A percentile compares a stretch with the other conserved stretches of the same genome.
phyloP scores from a whole-genome alignment of 2,329 filamentous ascomycete genomes.

The Pseudogymnoascus sp. region DNA sequence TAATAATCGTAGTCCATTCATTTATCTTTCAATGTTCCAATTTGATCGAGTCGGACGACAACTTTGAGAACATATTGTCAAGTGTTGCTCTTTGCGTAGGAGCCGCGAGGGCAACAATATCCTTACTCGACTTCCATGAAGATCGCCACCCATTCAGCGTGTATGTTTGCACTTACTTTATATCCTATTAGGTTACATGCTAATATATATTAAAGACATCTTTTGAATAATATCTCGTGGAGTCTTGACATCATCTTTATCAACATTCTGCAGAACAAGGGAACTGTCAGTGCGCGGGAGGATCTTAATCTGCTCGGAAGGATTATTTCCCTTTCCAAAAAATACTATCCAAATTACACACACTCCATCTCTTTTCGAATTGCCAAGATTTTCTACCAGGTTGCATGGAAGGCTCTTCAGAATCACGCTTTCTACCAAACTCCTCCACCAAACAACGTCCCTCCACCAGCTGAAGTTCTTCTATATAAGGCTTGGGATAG shows the following conservation, averaged over 20 bases:
- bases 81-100: slow-evolving; percentile 15
- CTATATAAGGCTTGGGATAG: not conserved
- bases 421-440: slow-evolving; percentile 4
- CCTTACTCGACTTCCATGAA: slow-evolving; percentile 14
- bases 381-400: slow-evolving; percentile 10
- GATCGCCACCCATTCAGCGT: slow-evolving; percentile 13
- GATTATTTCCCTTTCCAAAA: slow-evolving; percentile 10
- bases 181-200: not conserved
- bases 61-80: slow-evolving; percentile 10
- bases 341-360: slow-evolving; percentile 11
- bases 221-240: slow-evolving; percentile 15
- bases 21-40: slow-evolving; percentile 11
- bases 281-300: slow-evolving; percentile 9
- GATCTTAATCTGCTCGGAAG: slow-evolving; percentile 10
- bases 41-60: not conserved
- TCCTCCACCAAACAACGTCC: not conserved
- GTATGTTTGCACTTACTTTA: slow-evolving; percentile 4
- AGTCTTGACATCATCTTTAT: slow-evolving; percentile 16
- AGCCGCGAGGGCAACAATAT: slow-evolving; percentile 14
- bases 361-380: slow-evolving; percentile 8
- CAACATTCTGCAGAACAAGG: slow-evolving; percentile 16
- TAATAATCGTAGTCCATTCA: slow-evolving; percentile 14
- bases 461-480: not conserved
- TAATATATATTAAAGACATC: slow-evolving; percentile 8
- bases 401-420: slow-evolving; percentile 13